A percentile compares a stretch with the other conserved stretches of the same genome.
These are phyloP conservation scores for Chytridium lagenaria DNA, from an alignment of 371 early-diverging fungal species.

Conservation along the genomic window DNA sequence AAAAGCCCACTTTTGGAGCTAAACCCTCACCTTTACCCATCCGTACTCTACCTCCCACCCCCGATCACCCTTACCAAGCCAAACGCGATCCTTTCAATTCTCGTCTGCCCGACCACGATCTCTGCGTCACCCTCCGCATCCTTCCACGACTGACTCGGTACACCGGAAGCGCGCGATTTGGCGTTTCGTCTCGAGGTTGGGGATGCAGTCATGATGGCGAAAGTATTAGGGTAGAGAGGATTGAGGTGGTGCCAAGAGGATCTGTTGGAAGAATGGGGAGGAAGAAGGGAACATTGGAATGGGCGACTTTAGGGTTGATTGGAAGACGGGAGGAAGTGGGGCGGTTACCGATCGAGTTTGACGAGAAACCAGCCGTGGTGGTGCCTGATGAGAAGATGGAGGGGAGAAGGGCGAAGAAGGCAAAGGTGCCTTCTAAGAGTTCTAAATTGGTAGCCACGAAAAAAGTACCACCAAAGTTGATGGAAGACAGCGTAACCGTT, in stretches of 20 bases:
- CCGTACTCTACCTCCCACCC: conserved; percentile 18
- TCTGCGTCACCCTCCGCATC: conserved; percentile 75
- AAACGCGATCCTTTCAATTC: conserved; percentile 19
- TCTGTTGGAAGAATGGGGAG: conserved; percentile 17
- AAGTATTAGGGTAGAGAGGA: conserved; percentile 68
- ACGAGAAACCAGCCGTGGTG: not conserved
- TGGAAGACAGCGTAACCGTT: conserved; percentile 48
- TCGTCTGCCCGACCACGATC: conserved; percentile 55
- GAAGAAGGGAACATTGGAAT: conserved; percentile 22
- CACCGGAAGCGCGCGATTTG: conserved; percentile 67
- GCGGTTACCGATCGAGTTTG: not conserved
- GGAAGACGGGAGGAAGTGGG: not conserved
- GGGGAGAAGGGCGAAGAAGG: no score
- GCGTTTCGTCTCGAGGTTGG: conserved; percentile 73
- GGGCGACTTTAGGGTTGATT: conserved; percentile 6
- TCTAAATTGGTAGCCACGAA: no score
- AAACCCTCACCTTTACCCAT: no score
- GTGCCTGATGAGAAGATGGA: no score
- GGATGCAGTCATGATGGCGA: conserved; percentile 76
- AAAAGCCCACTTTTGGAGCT: no score
- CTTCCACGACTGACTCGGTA: conserved; percentile 75
- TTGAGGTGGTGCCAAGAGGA: conserved; percentile 17
- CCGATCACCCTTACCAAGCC: conserved; percentile 9
- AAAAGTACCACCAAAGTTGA: conserved; percentile 29
- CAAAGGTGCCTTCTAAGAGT: no score